Evolutionary conservation across 352 stramenopile species (phyloP).

Genomic region (Phytophthora pluvialis): DNA sequence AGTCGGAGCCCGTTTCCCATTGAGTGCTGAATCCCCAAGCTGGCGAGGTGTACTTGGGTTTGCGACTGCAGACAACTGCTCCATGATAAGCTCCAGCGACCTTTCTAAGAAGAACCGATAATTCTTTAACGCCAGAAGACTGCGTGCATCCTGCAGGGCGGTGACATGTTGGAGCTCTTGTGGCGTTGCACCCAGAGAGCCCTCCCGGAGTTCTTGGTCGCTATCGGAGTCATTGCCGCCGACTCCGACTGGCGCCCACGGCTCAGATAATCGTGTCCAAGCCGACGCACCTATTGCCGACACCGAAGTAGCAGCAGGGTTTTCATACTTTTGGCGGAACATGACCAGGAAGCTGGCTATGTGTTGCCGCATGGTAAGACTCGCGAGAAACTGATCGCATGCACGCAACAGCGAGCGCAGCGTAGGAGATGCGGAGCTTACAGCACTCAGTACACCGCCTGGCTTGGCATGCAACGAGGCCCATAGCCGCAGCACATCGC

Average conservation of each 20-base stretch:
- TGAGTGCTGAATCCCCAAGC: slow-evolving; percentile 21
- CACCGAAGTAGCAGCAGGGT: slow-evolving; percentile 13
- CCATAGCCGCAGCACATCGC: slow-evolving; percentile 37
- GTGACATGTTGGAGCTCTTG: slow-evolving; percentile 46
- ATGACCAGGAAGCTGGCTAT: slow-evolving; percentile 50
- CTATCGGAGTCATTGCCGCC: slow-evolving; percentile 32
- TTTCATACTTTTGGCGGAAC: slow-evolving; percentile 66
- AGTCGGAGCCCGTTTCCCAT: slow-evolving; percentile 27
- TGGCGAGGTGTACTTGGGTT: slow-evolving; percentile 26
- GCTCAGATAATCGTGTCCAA: slow-evolving; percentile 42
- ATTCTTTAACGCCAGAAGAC: slow-evolving; percentile 67
- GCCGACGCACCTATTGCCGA: slow-evolving; percentile 26
- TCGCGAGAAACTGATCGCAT: slow-evolving; percentile 58
- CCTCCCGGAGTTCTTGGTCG: slow-evolving; percentile 36
- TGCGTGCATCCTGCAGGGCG: slow-evolving; percentile 55
- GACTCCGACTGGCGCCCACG: slow-evolving; percentile 21
- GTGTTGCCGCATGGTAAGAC: slow-evolving; percentile 45
- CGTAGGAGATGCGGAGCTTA: slow-evolving; percentile 37
- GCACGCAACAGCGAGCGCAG: slow-evolving; percentile 44
- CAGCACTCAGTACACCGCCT: slow-evolving; percentile 39
- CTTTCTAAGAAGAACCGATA: slow-evolving; percentile 81
- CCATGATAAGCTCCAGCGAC: slow-evolving; percentile 57
- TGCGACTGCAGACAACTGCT: slow-evolving; percentile 38
- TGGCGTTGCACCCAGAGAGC: slow-evolving; percentile 27
- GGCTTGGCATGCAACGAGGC: slow-evolving; percentile 49